Evolutionary conservation across 176 grass and related monocot genomes (phyloP), one percentile per base, ranked within the genome.

Genomic region (Bolboschoenus planiculmis): DNA sequence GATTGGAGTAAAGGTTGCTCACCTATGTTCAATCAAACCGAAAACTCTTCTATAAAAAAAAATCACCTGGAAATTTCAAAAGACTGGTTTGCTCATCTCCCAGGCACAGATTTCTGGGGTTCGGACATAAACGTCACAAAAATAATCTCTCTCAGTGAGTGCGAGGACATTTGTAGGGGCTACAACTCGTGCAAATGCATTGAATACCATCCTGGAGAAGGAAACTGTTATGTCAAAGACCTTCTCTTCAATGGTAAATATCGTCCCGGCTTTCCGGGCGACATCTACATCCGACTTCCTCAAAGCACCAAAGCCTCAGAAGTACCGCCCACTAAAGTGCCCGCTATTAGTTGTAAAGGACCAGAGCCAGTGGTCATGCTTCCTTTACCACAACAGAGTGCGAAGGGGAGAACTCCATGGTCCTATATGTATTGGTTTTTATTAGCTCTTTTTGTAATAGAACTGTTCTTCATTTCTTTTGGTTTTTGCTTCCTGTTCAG

Each of bases 401-500:
- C 29, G 14, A 86, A 23, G 13, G 23, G 23, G 4, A 86, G 26
- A 36, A 73, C 35, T 10, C 78, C 43, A 20, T 81, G 85, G 85
- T 10, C 30, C 31, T 82, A 86, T 46, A 30, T 86, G 7, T 82
- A 76, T 71, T 33, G 56, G 23, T 86, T 70, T 71, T 15, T 78
- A 60, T 14, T 61, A 7, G 46, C 62, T 21, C 40, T 86, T 26
- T 79, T 67, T 16, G 78, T 57, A 74, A 44, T 82, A 59, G 85
- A 86, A 48, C 4, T 81, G 24, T 70, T 86, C 36, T 74, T 86
- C 47, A 82, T 86, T 58, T 30, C 70, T 51, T 72, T 67, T 7
- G 85, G 85, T 27, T 86, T 24, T 67, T 82, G 61, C 2, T 86
- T 64, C 78, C 36, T 86, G 20, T 72, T 86, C 48, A 18, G 62